Conservation (phyloP, 306 rosid genomes). For the Cicer bijugum region DNA sequence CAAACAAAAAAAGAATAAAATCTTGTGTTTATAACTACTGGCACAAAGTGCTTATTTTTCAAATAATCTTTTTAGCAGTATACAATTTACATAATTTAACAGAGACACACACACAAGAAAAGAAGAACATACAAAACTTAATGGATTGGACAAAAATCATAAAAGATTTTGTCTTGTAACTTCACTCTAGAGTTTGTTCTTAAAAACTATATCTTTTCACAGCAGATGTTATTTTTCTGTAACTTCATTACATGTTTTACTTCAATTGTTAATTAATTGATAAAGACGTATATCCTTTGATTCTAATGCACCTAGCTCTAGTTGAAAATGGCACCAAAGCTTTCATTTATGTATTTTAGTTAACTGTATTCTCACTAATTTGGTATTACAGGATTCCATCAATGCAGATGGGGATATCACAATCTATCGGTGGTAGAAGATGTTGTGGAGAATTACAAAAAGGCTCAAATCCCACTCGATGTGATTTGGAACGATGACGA, state of each 20-base stretch:
- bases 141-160: constrained; percentile 4
- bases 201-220: not conserved
- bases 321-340: not conserved
- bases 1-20: not conserved
- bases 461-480: constrained; percentile 90
- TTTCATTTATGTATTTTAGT: not conserved
- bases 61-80: not conserved
- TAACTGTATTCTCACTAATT: constrained; percentile 35
- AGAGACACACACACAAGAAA: not conserved
- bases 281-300: not conserved
- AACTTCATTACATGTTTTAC: not conserved
- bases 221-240: not conserved
- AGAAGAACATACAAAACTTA: not conserved
- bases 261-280: constrained; percentile 1
- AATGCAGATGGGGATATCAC: constrained; percentile 99
- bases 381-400: constrained; percentile 81
- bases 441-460: constrained; percentile 82
- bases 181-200: constrained; percentile 1
- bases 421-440: constrained; percentile 93
- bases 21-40: not conserved
- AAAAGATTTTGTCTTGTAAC: not conserved
- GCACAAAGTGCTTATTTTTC: not conserved
- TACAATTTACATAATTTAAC: not conserved
- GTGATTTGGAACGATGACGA: constrained; percentile 98
- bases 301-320: constrained; percentile 27